These are phyloP conservation scores for Hyaloscypha variabilis DNA, from an alignment of 495 filamentous ascomycete species.

Conservation along the genomic window DNA sequence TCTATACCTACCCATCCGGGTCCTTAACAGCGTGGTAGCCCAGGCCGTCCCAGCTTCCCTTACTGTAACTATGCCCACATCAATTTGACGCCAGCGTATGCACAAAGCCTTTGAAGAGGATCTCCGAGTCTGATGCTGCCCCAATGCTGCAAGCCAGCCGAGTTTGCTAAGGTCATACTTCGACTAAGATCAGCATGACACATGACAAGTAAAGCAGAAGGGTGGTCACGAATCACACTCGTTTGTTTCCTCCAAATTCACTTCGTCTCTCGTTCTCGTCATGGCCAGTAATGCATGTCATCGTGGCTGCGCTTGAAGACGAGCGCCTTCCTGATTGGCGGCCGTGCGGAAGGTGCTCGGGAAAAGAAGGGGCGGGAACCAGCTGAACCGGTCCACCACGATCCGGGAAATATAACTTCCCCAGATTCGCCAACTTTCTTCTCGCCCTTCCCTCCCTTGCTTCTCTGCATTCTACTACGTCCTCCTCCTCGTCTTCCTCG, in stretches of 20 bases:
- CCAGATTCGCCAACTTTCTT: background rate
- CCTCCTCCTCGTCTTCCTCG: background rate
- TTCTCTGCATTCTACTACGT: background rate
- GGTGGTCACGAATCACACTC: background rate
- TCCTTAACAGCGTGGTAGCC: too few relatives aligned
- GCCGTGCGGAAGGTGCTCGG: background rate
- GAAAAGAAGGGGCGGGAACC: background rate
- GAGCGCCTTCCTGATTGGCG: background rate
- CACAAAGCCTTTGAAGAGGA: too few relatives aligned
- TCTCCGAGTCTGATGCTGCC: too few relatives aligned
- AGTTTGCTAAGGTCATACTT: too few relatives aligned
- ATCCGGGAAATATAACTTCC: background rate
- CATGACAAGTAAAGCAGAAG: background rate
- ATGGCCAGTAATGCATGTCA: background rate
- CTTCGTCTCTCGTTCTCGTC: background rate
- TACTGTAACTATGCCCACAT: too few relatives aligned
- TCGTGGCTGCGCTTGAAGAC: background rate
- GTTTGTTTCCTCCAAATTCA: background rate
- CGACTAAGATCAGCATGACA: background rate
- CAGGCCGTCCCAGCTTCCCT: too few relatives aligned
- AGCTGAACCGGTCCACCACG: background rate
- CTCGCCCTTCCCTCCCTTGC: background rate
- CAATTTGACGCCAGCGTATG: too few relatives aligned
- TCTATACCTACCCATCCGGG: too few relatives aligned
- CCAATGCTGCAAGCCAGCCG: too few relatives aligned